Conservation (phyloP, 78 protist genomes). For the Dictyostelium purpureum region DNA sequence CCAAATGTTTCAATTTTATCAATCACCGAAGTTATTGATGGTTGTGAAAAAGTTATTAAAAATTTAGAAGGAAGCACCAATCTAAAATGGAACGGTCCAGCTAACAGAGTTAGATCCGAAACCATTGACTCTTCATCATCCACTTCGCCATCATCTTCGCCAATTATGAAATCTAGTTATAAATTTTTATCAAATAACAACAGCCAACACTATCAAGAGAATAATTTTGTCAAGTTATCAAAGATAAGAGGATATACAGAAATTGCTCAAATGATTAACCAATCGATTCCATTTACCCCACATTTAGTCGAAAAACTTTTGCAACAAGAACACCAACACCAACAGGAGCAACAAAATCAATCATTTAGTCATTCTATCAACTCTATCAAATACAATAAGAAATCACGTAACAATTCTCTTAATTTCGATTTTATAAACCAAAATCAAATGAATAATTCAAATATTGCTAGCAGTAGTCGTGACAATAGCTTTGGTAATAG, state of each 20-base stretch:
- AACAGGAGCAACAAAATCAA: too few relatives aligned
- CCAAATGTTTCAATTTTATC: slow-evolving; percentile 5
- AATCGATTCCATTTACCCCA: background rate
- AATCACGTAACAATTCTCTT: too few relatives aligned
- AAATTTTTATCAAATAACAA: background rate
- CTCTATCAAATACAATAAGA: too few relatives aligned
- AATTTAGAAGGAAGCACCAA: background rate
- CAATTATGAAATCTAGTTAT: too few relatives aligned
- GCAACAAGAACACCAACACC: too few relatives aligned
- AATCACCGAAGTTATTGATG: slow-evolving; percentile 43
- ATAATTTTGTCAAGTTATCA: background rate
- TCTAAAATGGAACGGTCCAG: slow-evolving; percentile 3
- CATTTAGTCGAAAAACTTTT: too few relatives aligned
- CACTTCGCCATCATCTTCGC: background rate
- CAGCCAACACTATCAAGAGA: too few relatives aligned
- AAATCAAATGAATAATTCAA: too few relatives aligned
- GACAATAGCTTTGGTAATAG: too few relatives aligned
- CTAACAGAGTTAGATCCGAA: slow-evolving; percentile 14
- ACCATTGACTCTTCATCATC: background rate
- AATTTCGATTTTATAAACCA: too few relatives aligned
- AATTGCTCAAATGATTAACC: slow-evolving; percentile 1
- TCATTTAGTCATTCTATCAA: too few relatives aligned
- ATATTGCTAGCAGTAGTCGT: too few relatives aligned
- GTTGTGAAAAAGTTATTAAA: slow-evolving; percentile 42
- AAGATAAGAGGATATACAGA: background rate